Percentiles rank a stretch among this genome's conserved stretches.
These are phyloP conservation scores for Tolypocladium tropicale DNA, from an alignment of 2,329 filamentous ascomycete species.

Conservation along the genomic window DNA sequence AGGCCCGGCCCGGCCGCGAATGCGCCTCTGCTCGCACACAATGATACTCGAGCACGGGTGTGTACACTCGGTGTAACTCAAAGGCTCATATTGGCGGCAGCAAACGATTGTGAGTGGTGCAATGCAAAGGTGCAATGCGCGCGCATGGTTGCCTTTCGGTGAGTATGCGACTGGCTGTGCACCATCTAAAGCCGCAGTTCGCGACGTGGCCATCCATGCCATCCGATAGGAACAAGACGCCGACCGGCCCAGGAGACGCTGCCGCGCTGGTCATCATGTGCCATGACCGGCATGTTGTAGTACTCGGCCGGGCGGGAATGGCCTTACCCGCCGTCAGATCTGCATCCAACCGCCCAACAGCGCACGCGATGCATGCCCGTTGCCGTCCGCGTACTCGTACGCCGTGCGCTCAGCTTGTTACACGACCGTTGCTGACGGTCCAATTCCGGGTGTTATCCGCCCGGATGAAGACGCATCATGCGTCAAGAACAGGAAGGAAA, in stretches of 20 bases:
- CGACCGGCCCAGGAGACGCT: not conserved
- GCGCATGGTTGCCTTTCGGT: not conserved
- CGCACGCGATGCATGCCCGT: not conserved
- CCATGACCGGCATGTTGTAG: not conserved
- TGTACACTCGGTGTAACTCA: not conserved
- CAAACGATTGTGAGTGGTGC: not conserved
- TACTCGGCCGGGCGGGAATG: not conserved
- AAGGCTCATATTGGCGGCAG: not conserved
- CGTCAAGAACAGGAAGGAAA: not conserved
- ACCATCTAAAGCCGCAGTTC: not conserved
- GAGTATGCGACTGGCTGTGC: slow-evolving; percentile 1
- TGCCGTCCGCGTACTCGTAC: not conserved
- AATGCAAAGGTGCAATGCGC: not conserved
- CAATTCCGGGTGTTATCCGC: slow-evolving; percentile 2
- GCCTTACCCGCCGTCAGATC: slow-evolving; percentile 4
- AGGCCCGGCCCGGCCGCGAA: too few relatives aligned
- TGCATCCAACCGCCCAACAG: slow-evolving; percentile 1
- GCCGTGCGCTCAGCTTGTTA: not conserved
- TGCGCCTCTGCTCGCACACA: not conserved
- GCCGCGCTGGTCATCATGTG: not conserved
- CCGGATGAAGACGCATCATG: not conserved
- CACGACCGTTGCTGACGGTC: slow-evolving; percentile 1
- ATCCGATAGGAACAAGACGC: slow-evolving; percentile 1
- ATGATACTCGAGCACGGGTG: not conserved
- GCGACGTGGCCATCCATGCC: not conserved